Conservation (phyloP, 2,329 filamentous ascomycete genomes). For the Colletotrichum karsti region DNA sequence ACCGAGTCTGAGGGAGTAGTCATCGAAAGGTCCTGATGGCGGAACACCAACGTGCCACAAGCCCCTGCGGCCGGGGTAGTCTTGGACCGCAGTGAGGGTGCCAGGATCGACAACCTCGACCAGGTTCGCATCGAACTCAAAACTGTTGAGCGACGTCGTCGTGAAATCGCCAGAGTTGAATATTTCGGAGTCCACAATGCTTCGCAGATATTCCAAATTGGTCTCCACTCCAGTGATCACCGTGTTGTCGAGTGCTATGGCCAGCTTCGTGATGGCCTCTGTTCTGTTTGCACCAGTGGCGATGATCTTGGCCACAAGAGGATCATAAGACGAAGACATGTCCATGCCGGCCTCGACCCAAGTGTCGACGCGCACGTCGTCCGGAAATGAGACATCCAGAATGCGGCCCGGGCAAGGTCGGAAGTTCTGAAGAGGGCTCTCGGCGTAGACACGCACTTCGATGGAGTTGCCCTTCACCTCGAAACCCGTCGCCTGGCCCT, state of each 20-base stretch:
- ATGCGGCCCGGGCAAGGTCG: conserved; percentile 74
- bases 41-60: conserved; percentile 50
- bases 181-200: conserved; percentile 37
- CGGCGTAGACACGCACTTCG: conserved; percentile 78
- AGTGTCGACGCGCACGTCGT: conserved; percentile 70
- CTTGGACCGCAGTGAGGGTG: conserved; percentile 47
- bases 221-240: conserved; percentile 41
- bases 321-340: conserved; percentile 79
- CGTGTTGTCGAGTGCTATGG: conserved; percentile 63
- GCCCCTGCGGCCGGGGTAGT: conserved; percentile 47
- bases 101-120: conserved; percentile 48
- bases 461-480: conserved; percentile 72
- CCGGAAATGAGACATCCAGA: conserved; percentile 67
- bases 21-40: conserved; percentile 50
- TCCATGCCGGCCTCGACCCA: conserved; percentile 76
- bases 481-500: conserved; percentile 13
- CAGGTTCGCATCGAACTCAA: conserved; percentile 36
- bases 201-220: conserved; percentile 43
- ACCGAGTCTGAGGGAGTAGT: conserved; percentile 42
- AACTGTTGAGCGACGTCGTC: conserved; percentile 43
- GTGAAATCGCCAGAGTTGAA: conserved; percentile 39
- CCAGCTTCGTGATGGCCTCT: conserved; percentile 71
- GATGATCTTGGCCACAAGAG: conserved; percentile 80
- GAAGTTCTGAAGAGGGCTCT: conserved; percentile 72
- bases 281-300: conserved; percentile 67